These are phyloP conservation scores for Leccinum broughii DNA, from an alignment of 768 basidiomycete genomes.

Conservation along the genomic window DNA sequence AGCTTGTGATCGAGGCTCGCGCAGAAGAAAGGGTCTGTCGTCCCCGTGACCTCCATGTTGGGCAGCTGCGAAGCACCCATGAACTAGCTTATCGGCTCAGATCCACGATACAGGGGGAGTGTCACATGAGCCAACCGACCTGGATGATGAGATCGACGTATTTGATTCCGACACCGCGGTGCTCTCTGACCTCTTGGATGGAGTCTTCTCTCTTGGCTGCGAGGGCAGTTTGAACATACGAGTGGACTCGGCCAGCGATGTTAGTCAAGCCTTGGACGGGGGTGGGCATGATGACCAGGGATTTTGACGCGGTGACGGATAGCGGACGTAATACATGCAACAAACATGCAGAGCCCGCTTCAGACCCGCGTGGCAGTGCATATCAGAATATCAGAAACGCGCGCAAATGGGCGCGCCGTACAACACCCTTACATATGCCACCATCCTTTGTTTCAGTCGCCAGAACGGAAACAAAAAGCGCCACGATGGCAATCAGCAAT, in stretches of 20 bases:
- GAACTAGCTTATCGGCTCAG: conserved; percentile 44
- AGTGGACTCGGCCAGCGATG: conserved; percentile 13
- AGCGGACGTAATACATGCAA: background rate
- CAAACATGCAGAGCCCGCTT: background rate
- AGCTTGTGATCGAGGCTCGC: conserved; percentile 64
- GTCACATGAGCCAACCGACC: conserved; percentile 31
- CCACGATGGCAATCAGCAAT: background rate
- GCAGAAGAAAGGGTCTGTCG: conserved; percentile 71
- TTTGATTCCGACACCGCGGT: conserved; percentile 38
- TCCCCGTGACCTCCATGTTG: conserved; percentile 64
- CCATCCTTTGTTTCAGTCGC: background rate
- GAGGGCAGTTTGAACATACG: background rate
- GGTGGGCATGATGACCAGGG: background rate
- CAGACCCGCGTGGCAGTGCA: background rate
- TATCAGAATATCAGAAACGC: background rate
- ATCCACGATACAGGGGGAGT: background rate
- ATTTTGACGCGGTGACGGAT: background rate
- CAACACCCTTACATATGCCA: background rate
- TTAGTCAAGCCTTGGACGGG: conserved; percentile 15
- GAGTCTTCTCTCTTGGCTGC: conserved; percentile 28
- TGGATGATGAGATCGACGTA: conserved; percentile 61
- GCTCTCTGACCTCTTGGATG: conserved; percentile 33
- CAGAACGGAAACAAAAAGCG: background rate
- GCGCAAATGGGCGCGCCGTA: background rate
- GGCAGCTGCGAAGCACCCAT: conserved; percentile 71